Evolutionary conservation across 768 basidiomycete genomes (phyloP).

Genomic region (Calvatia gigantea): DNA sequence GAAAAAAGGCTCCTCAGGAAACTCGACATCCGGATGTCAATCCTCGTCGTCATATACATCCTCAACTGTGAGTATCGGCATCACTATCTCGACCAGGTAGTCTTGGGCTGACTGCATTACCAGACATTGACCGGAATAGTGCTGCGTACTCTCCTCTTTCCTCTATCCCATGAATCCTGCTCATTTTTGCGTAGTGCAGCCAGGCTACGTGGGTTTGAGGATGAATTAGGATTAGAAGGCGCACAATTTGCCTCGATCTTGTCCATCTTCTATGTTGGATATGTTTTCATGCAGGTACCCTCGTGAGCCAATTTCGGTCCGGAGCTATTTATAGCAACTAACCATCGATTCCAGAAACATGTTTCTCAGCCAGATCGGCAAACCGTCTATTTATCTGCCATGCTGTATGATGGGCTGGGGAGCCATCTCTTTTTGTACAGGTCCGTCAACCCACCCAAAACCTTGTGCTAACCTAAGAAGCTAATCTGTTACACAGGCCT

Average conservation of each 20-base stretch:
- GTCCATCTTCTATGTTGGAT: slow-evolving; percentile 64
- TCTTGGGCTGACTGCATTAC: background rate
- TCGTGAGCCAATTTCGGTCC: slow-evolving; percentile 36
- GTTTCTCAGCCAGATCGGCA: slow-evolving; percentile 59
- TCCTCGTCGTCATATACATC: slow-evolving; percentile 45
- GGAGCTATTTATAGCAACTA: background rate
- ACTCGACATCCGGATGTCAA: slow-evolving; percentile 49
- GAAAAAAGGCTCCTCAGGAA: slow-evolving; percentile 41
- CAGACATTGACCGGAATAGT: slow-evolving; percentile 73
- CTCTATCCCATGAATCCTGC: background rate
- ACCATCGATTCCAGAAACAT: slow-evolving; percentile 48
- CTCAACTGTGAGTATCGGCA: slow-evolving; percentile 34
- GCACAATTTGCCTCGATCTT: slow-evolving; percentile 60
- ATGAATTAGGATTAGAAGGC: slow-evolving; percentile 53
- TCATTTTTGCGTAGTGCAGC: slow-evolving; percentile 43
- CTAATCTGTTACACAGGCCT: slow-evolving; percentile 27
- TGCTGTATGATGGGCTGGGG: slow-evolving; percentile 69
- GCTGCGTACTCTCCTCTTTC: slow-evolving; percentile 38
- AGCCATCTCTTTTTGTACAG: slow-evolving; percentile 44
- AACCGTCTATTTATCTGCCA: slow-evolving; percentile 63
- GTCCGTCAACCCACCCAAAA: slow-evolving; percentile 22
- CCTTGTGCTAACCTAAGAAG: background rate
- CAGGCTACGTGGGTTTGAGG: slow-evolving; percentile 61
- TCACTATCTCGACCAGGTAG: background rate
- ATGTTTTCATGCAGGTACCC: slow-evolving; percentile 70